Base-by-base conservation (phyloP, 2,329 filamentous ascomycete genomes). In the Orbilia ellipsospora region DNA sequence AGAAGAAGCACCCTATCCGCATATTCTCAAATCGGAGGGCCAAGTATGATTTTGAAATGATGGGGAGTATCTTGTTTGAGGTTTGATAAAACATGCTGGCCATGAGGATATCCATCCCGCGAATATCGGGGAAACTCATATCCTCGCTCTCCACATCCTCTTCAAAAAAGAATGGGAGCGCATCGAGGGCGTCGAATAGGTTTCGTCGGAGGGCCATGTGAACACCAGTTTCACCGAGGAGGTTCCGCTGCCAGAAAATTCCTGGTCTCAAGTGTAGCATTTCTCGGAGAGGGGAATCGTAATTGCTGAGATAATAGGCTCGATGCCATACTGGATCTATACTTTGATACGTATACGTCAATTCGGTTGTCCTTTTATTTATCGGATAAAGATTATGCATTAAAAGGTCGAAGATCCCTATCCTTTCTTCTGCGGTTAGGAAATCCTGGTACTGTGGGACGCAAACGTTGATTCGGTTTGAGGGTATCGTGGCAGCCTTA, bases 401-500 rank as follows among this genome's bases (percentile, higher is more conserved):
- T 1, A 51, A 8, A 3, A 20, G 20, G n/a, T 1, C 48, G 20
- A 55, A 13, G 26, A 7, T 13, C 6, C 36, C 18, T n/a, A 31
- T 36, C 28, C 20, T 28, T 18, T 36, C 15, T 16, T 55, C 26
- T 31, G 52, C 52, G 6, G 13, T n/a, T 36, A 36, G 26, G 28
- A 55, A 28, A 20, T 28, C 52, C 13, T 55, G 20, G n/a, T 28
- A 36, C 0, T 10, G 8, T n/a, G 26, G 20, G 16, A 13, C 20
- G 16, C 23, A 55, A n/a, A 36, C 16, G 12, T 12, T n/a, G 13
- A n/a, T 55, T 12, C 15, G n/a, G 26, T 18, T 13, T 23, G 52
- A 52, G 1, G 23, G 54, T 10, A 52, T 40, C 1, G 63, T 67
- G 36, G 54, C 54, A 12, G 63, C n/a, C 42, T 67, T 59, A 6